A percentile compares a stretch with the other conserved stretches of the same genome.
Conservation (phyloP, 164 flowering plant genomes). For the Nelumbo lutea region DNA sequence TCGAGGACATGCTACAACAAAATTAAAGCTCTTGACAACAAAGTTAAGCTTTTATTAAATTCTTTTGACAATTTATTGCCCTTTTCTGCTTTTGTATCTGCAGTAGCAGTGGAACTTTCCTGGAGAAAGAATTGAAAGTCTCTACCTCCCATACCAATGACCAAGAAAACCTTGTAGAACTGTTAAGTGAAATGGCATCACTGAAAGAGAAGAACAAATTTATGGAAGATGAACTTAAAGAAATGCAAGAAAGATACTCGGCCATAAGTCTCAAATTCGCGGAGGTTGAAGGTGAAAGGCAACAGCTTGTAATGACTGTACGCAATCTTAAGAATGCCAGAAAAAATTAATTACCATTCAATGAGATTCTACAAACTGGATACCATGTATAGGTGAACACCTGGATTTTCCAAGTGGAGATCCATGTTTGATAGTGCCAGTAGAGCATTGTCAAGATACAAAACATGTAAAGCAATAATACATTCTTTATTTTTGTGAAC, state of each 20-base stretch:
- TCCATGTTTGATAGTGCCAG: background rate
- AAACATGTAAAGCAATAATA: conserved; percentile 18
- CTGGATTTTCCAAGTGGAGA: background rate
- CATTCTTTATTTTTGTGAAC: conserved; percentile 8
- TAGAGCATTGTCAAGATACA: conserved; percentile 9
- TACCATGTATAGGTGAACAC: conserved; percentile 20
- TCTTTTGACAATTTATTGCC: background rate
- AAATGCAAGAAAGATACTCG: conserved; percentile 90
- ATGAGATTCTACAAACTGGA: background rate
- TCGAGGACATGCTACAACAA: background rate
- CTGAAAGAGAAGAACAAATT: conserved; percentile 51
- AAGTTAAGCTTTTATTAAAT: background rate
- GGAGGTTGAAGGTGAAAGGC: conserved; percentile 75
- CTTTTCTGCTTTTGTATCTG: conserved; percentile 4
- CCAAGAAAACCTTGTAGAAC: conserved; percentile 22
- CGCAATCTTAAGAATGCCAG: conserved; percentile 52
- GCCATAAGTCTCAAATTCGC: conserved; percentile 91
- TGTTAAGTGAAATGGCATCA: conserved; percentile 33
- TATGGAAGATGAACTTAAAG: conserved; percentile 85
- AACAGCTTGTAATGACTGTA: conserved; percentile 56
- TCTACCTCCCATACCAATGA: conserved; percentile 10
- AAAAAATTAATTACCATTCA: conserved; percentile 25
- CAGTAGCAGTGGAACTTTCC: conserved; percentile 18
- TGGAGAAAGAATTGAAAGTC: conserved; percentile 17
- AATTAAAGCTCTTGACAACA: background rate